Conservation (phyloP, 2,329 filamentous ascomycete genomes). For the Pseudocercospora fuligena region DNA sequence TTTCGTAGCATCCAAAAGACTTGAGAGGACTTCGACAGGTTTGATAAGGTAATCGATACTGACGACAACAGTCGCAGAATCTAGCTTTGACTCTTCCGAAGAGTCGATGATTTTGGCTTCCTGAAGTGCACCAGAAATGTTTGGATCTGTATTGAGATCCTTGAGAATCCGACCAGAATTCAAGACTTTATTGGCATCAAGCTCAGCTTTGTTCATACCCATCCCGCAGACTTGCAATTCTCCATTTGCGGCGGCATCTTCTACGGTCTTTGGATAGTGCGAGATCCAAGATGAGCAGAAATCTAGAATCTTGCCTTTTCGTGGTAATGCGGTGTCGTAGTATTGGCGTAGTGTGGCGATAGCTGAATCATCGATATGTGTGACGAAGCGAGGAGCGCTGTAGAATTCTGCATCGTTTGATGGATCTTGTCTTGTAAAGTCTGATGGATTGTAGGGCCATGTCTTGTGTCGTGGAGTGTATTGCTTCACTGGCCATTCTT, state of each 20-base stretch:
- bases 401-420: constrained; percentile 47
- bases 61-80: constrained; percentile 57
- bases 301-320: constrained; percentile 51
- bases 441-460: constrained; percentile 44
- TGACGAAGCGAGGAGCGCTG: constrained; percentile 54
- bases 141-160: constrained; percentile 52
- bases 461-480: constrained; percentile 40
- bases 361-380: constrained; percentile 59
- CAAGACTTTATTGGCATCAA: constrained; percentile 49
- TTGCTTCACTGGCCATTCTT: constrained; percentile 29
- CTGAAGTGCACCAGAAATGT: constrained; percentile 35
- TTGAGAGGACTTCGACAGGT: constrained; percentile 52
- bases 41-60: constrained; percentile 57
- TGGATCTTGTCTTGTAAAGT: constrained; percentile 48
- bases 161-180: constrained; percentile 41
- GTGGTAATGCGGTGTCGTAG: constrained; percentile 51
- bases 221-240: constrained; percentile 52
- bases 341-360: constrained; percentile 52
- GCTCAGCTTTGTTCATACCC: constrained; percentile 55
- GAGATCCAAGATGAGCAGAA: constrained; percentile 58
- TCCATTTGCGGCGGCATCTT: constrained; percentile 39
- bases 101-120: constrained; percentile 13
- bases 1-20: constrained; percentile 47
- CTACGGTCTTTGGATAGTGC: constrained; percentile 48
- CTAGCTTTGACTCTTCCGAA: constrained; percentile 38